Evolutionary conservation across 495 filamentous ascomycete genomes (phyloP).

Genomic region (Lasiosphaeria miniovina): DNA sequence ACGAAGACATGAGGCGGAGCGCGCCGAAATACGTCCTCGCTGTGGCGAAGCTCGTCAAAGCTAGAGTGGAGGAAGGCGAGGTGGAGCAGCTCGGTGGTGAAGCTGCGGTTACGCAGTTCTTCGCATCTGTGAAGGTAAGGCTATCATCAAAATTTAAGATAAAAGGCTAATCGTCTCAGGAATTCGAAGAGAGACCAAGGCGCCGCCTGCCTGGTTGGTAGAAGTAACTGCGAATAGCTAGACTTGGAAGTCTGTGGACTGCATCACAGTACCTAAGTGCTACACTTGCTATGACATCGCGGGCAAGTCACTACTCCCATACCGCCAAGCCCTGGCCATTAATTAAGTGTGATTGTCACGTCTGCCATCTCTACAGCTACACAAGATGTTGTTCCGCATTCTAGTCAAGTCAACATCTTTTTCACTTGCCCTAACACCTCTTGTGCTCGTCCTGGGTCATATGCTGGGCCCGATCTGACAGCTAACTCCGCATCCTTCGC

Average conservation of each 20-base stretch:
- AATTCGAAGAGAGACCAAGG: not conserved
- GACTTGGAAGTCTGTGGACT: not conserved
- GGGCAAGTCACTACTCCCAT: conserved; percentile 9
- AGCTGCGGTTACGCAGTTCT: too few relatives aligned
- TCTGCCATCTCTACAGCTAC: conserved; percentile 14
- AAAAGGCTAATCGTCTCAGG: not conserved
- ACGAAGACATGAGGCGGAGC: conserved; percentile 8
- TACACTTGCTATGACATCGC: conserved; percentile 1
- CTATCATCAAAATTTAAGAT: too few relatives aligned
- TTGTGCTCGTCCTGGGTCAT: conserved; percentile 15
- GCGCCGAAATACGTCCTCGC: too few relatives aligned
- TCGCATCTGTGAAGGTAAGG: too few relatives aligned
- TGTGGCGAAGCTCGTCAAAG: too few relatives aligned
- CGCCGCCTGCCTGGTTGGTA: not conserved
- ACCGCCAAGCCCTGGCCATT: conserved; percentile 10
- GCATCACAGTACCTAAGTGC: conserved; percentile 10
- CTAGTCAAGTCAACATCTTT: conserved; percentile 16
- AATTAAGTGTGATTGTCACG: conserved; percentile 4
- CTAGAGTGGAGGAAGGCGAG: too few relatives aligned
- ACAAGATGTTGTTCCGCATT: conserved; percentile 10
- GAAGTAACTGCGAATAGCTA: not conserved
- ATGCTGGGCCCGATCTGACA: conserved; percentile 15
- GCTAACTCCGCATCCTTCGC: conserved; percentile 15
- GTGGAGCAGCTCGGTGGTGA: too few relatives aligned
- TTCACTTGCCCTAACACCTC: conserved; percentile 16